Conservation (phyloP, 164 flowering plant species). For the Umbilicus rupestris region DNA sequence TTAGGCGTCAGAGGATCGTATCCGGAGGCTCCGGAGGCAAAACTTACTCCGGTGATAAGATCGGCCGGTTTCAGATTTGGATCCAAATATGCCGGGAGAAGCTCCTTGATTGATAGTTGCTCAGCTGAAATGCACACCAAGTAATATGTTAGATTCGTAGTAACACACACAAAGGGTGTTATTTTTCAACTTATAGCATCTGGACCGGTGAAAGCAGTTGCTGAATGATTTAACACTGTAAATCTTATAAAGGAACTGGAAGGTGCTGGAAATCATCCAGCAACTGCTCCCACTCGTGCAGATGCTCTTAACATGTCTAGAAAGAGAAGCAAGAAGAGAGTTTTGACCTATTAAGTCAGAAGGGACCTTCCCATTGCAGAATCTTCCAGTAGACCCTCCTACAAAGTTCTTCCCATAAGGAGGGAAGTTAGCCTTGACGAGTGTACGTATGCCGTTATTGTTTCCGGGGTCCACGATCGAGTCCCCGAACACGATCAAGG, state of each 20-base stretch:
- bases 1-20: conserved; percentile 12
- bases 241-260: no score
- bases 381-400: background rate
- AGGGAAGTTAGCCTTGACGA: background rate
- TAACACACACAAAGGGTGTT: no score
- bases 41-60: conserved; percentile 13
- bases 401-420: background rate
- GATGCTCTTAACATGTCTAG: no score
- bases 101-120: conserved; percentile 14
- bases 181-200: no score
- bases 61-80: conserved; percentile 2
- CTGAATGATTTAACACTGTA: no score
- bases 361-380: conserved; percentile 4
- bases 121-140: conserved; percentile 7
- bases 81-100: conserved; percentile 12
- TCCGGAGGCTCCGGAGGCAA: conserved; percentile 15
- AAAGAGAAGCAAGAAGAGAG: background rate
- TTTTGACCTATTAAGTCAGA: background rate
- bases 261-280: no score
- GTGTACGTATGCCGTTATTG: conserved; percentile 25
- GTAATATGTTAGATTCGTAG: no score
- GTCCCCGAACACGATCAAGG: conserved; percentile 32
- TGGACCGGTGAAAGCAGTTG: no score
- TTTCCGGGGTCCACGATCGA: conserved; percentile 40
- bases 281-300: no score